phyloP scores from a whole-genome alignment of 139 green algal species.

The Yamagishiella unicocca region DNA sequence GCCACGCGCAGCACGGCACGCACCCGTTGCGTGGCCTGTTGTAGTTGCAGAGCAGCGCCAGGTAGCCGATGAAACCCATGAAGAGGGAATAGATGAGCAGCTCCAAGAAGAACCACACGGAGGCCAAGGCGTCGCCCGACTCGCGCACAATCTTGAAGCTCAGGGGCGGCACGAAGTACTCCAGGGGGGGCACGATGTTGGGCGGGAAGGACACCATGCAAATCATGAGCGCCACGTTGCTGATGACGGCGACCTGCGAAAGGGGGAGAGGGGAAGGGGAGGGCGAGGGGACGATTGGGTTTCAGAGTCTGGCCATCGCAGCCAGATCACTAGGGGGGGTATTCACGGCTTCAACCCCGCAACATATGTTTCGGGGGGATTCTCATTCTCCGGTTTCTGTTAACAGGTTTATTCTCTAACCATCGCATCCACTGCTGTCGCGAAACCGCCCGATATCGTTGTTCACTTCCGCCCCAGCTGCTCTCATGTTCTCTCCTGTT shows the following conservation, averaged over 20 bases:
- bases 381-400: too few relatives aligned
- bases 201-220: slow-evolving; percentile 13
- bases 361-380: too few relatives aligned
- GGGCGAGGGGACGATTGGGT: too few relatives aligned
- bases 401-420: too few relatives aligned
- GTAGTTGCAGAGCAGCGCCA: not conserved
- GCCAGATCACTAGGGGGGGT: too few relatives aligned
- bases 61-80: slow-evolving; percentile 7
- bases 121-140: not conserved
- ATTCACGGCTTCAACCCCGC: too few relatives aligned
- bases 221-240: slow-evolving; percentile 13
- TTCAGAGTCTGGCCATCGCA: too few relatives aligned
- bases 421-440: too few relatives aligned
- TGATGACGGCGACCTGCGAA: slow-evolving; percentile 21
- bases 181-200: not conserved
- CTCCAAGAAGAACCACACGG: not conserved
- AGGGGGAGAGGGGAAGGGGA: not conserved
- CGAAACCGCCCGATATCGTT: too few relatives aligned
- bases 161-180: slow-evolving; percentile 31
- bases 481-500: too few relatives aligned
- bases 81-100: not conserved
- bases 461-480: too few relatives aligned
- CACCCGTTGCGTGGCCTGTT: not conserved
- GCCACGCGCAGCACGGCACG: not conserved
- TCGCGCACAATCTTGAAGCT: not conserved